phyloP scores from a whole-genome alignment of 805 yeast species.

The Metschnikowia arizonensis region DNA sequence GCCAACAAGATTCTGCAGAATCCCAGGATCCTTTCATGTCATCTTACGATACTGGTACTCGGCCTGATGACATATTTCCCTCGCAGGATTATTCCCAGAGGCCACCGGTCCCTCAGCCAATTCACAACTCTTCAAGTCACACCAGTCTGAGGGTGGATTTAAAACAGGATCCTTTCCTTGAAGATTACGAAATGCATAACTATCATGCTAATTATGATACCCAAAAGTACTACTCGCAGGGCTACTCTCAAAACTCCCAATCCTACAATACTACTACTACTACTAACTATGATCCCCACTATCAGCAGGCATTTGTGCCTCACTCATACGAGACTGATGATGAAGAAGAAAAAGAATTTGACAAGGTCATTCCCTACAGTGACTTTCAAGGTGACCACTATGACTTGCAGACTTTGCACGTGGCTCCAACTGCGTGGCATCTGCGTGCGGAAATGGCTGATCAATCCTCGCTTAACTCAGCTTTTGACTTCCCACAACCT shows the following conservation, averaged over 20 bases:
- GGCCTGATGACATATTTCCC: constrained; percentile 16
- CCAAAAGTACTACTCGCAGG: constrained; percentile 4
- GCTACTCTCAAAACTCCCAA: constrained; percentile 11
- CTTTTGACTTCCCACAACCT: constrained; percentile 31
- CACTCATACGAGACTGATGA: constrained; percentile 37
- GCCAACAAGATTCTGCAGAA: constrained; percentile 1
- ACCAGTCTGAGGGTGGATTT: constrained; percentile 4
- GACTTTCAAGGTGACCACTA: constrained; percentile 41
- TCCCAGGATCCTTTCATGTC: constrained; percentile 12
- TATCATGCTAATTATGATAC: constrained; percentile 9
- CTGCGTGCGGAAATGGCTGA: constrained; percentile 10
- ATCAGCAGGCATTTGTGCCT: constrained; percentile 41
- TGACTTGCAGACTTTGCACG: constrained; percentile 33
- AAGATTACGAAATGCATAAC: constrained; percentile 25
- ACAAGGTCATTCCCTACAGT: constrained; percentile 35
- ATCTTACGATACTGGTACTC: constrained; percentile 15
- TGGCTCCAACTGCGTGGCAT: constrained; percentile 21
- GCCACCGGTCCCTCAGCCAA: constrained; percentile 10
- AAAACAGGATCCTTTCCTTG: constrained; percentile 21
- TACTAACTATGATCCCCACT: constrained; percentile 10
- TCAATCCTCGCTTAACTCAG: constrained; percentile 21
- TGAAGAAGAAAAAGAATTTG: constrained; percentile 40
- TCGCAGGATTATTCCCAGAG: constrained; percentile 7
- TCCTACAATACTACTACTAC: not conserved
- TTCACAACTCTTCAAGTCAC: constrained; percentile 6